These are phyloP conservation scores for Flaveria bidentis DNA, from an alignment of 129 eudicot genomes.

Conservation along the genomic window DNA sequence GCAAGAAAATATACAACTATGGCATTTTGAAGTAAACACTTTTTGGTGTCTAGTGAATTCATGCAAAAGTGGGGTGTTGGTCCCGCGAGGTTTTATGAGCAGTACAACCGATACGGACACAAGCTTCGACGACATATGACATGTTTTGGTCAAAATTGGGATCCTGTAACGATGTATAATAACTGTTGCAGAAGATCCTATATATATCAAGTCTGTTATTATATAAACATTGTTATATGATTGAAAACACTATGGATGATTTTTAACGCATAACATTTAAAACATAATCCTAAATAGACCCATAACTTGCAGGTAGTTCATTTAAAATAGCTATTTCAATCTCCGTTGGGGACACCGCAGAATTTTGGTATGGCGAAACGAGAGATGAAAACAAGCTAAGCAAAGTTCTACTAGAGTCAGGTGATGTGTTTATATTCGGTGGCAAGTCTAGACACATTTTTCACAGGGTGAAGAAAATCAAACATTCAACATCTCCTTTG, in stretches of 20 bases:
- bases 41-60: no score
- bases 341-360: conserved; percentile 58
- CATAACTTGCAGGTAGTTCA: background rate
- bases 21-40: no score
- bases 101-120: no score
- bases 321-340: background rate
- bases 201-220: no score
- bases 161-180: no score
- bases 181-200: no score
- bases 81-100: no score
- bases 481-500: conserved; percentile 38
- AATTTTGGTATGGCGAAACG: conserved; percentile 51
- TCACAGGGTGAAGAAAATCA: conserved; percentile 50
- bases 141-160: no score
- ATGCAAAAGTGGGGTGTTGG: no score
- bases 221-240: background rate
- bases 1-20: no score
- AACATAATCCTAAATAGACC: background rate
- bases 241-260: background rate
- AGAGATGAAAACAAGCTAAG: conserved; percentile 26
- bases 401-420: background rate
- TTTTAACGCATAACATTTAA: no score
- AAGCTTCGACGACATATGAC: no score
- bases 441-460: conserved; percentile 55
- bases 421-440: conserved; percentile 26